Percentiles rank a stretch among this genome's conserved stretches.
These are phyloP conservation scores for Macrophomina phaseolina DNA, from an alignment of 2,329 filamentous ascomycete species.

Conservation along the genomic window DNA sequence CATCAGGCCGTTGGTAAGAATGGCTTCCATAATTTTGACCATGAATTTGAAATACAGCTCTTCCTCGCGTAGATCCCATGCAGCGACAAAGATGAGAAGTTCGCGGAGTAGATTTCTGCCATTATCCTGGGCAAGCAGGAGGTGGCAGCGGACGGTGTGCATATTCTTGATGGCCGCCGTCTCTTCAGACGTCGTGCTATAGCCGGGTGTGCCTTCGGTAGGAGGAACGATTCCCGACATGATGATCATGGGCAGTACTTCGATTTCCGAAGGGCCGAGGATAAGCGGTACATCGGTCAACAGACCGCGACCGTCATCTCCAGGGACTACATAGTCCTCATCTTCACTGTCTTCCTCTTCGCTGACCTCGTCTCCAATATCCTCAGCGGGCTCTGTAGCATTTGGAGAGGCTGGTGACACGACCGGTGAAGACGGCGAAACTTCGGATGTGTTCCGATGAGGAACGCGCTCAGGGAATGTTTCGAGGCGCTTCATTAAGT, in stretches of 20 bases:
- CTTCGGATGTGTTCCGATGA: conserved; percentile 46
- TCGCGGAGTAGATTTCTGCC: conserved; percentile 88
- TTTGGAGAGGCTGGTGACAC: conserved; percentile 40
- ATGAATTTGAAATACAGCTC: conserved; percentile 97
- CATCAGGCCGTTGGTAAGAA: conserved; percentile 86
- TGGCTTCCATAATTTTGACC: conserved; percentile 91
- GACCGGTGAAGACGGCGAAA: conserved; percentile 37
- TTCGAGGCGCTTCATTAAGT: conserved; percentile 56
- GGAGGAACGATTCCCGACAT: conserved; percentile 91
- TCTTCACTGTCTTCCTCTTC: conserved; percentile 75
- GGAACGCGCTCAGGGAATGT: conserved; percentile 32
- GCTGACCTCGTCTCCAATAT: conserved; percentile 39
- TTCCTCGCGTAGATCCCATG: conserved; percentile 93
- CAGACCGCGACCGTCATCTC: conserved; percentile 78
- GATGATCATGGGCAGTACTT: conserved; percentile 95
- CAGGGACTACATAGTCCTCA: conserved; percentile 74
- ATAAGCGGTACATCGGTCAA: conserved; percentile 95
- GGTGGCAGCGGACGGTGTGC: conserved; percentile 87
- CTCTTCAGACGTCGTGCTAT: conserved; percentile 54
- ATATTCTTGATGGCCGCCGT: conserved; percentile 71
- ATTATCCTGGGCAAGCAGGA: conserved; percentile 87
- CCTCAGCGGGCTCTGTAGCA: conserved; percentile 33
- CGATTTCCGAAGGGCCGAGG: conserved; percentile 91
- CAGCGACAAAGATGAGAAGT: conserved; percentile 92
- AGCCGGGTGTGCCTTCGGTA: conserved; percentile 69